phyloP scores from a whole-genome alignment of 108 stramenopile species.

The Nitzschia palea region DNA sequence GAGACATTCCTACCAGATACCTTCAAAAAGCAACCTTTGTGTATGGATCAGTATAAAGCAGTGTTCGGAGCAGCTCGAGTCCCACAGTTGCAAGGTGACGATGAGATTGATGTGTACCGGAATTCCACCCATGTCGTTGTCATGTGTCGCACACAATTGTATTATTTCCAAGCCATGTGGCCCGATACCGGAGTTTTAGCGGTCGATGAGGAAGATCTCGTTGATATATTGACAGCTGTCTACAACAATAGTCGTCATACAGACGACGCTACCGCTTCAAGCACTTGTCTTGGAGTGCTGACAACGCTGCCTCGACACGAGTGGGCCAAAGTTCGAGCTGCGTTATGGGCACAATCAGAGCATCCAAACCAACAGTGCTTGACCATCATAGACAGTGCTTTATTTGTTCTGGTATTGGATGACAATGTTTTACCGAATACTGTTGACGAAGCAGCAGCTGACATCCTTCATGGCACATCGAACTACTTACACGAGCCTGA shows the following conservation, averaged over 20 bases:
- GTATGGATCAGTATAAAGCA: conserved; percentile 70
- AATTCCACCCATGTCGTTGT: conserved; percentile 73
- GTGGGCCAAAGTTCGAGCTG: conserved; percentile 70
- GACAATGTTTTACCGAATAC: conserved; percentile 54
- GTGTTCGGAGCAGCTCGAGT: conserved; percentile 72
- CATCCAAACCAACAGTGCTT: conserved; percentile 60
- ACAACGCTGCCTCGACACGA: conserved; percentile 71
- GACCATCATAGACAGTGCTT: conserved; percentile 71
- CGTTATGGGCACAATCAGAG: conserved; percentile 26
- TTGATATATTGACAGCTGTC: conserved; percentile 77
- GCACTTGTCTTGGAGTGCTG: conserved; percentile 67
- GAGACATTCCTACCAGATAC: conserved; percentile 72
- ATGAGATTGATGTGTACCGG: conserved; percentile 58
- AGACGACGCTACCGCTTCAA: background rate
- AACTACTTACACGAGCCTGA: background rate
- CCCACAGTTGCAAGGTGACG: conserved; percentile 44
- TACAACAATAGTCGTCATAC: background rate
- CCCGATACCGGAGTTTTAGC: conserved; percentile 55
- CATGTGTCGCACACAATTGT: conserved; percentile 67
- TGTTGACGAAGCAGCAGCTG: conserved; percentile 74
- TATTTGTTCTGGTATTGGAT: conserved; percentile 85
- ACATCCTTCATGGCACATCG: conserved; percentile 83
- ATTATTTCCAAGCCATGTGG: conserved; percentile 83
- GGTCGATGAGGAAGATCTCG: conserved; percentile 71
- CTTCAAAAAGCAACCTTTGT: conserved; percentile 65